Evolutionary conservation across 192 early-diverging fungal species (phyloP).

Genomic region (Backusella morwellensis): DNA sequence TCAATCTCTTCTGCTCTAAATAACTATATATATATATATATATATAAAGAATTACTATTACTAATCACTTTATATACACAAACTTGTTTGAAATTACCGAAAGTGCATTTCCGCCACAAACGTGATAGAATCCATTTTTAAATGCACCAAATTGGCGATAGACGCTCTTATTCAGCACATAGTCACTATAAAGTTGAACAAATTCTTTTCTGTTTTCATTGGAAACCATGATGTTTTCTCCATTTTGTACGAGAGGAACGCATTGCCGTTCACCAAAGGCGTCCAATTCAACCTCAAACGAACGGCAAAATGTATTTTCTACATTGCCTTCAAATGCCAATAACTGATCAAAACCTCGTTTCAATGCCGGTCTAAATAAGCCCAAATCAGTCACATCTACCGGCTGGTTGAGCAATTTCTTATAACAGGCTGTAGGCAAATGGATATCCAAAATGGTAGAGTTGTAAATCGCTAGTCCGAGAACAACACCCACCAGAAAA

Average conservation of each 20-base stretch:
- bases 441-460: conserved; percentile 90
- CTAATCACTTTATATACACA: neutral
- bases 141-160: conserved; percentile 81
- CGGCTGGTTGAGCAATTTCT: conserved; percentile 79
- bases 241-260: conserved; percentile 65
- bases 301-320: conserved; percentile 78
- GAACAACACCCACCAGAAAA: conserved; percentile 86
- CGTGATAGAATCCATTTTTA: conserved; percentile 81
- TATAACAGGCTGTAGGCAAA: conserved; percentile 78
- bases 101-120: conserved; percentile 84
- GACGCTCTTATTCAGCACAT: conserved; percentile 74
- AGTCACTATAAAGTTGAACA: conserved; percentile 81
- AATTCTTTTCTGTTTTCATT: conserved; percentile 70
- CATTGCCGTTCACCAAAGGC: conserved; percentile 64
- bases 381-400: conserved; percentile 78
- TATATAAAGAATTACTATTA: neutral
- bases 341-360: conserved; percentile 78
- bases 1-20: conserved; percentile 94
- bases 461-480: conserved; percentile 94
- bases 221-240: conserved; percentile 60
- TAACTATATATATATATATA: conserved; percentile 34
- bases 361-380: conserved; percentile 70
- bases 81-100: conserved; percentile 38
- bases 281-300: conserved; percentile 76
- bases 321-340: conserved; percentile 84